Evolutionary conservation across 1,139 yeast genomes (phyloP).

Genomic region (Citeromyces siamensis): DNA sequence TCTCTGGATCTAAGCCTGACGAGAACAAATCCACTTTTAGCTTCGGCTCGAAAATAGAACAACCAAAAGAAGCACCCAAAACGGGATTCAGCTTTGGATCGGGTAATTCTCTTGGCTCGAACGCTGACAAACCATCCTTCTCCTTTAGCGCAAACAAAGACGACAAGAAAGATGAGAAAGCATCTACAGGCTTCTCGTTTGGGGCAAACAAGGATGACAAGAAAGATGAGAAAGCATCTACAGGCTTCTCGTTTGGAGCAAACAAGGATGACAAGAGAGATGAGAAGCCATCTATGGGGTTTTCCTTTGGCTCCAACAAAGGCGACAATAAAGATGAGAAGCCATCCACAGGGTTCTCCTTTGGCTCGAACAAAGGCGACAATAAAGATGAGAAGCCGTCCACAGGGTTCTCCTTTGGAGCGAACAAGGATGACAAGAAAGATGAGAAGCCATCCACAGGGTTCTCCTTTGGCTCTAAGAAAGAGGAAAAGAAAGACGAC

Average conservation of each 20-base stretch:
- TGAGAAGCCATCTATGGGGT: slow-evolving; percentile 8
- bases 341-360: slow-evolving; percentile 10
- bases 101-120: neutral
- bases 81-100: slow-evolving; percentile 6
- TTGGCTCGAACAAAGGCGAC: slow-evolving; percentile 7
- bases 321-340: slow-evolving; percentile 11
- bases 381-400: slow-evolving; percentile 9
- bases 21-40: slow-evolving; percentile 14
- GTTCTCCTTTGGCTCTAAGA: slow-evolving; percentile 17
- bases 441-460: slow-evolving; percentile 15
- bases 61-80: slow-evolving; percentile 10
- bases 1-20: too few relatives aligned
- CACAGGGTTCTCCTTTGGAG: slow-evolving; percentile 11
- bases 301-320: too few relatives aligned
- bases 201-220: slow-evolving; percentile 6
- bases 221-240: neutral
- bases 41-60: slow-evolving; percentile 14
- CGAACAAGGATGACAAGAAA: slow-evolving; percentile 13
- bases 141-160: slow-evolving; percentile 14
- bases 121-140: slow-evolving; percentile 8
- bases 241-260: slow-evolving; percentile 14
- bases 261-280: slow-evolving; percentile 12
- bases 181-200: slow-evolving; percentile 11
- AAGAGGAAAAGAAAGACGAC: slow-evolving; percentile 10
- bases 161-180: slow-evolving; percentile 11